These are phyloP conservation scores for Scorias spongiosa DNA, from an alignment of 2,329 filamentous ascomycete species.

Conservation along the genomic window DNA sequence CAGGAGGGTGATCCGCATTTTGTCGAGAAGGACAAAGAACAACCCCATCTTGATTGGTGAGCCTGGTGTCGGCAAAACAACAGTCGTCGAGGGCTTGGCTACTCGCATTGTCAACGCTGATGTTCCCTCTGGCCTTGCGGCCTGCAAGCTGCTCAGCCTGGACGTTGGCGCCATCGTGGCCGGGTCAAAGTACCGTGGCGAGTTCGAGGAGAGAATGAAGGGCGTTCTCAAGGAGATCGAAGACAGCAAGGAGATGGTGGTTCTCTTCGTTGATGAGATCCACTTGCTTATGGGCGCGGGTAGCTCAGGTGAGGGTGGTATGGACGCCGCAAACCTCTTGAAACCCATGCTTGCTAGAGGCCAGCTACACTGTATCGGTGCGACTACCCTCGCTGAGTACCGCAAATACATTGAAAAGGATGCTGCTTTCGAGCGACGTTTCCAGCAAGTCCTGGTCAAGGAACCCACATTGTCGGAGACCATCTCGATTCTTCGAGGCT, in stretches of 20 bases:
- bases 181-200: conserved; percentile 94
- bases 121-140: conserved; percentile 85
- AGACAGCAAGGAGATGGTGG: conserved; percentile 88
- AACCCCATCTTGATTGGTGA: conserved; percentile 97
- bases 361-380: conserved; percentile 94
- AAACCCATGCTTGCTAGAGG: conserved; percentile 97
- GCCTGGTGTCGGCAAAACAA: conserved; percentile 96
- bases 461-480: conserved; percentile 82
- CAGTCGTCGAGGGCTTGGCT: conserved; percentile 88
- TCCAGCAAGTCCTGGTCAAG: conserved; percentile 96
- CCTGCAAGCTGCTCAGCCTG: conserved; percentile 84
- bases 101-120: conserved; percentile 93
- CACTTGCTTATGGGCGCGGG: conserved; percentile 97
- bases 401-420: conserved; percentile 99
- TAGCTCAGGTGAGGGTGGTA: conserved; percentile 84
- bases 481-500: conserved; percentile 89
- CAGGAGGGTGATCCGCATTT: conserved; percentile 74
- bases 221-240: conserved; percentile 94
- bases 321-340: conserved; percentile 94
- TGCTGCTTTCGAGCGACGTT: conserved; percentile 90
- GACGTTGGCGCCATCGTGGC: conserved; percentile 92
- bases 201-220: conserved; percentile 99
- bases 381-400: conserved; percentile 88
- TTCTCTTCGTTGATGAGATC: conserved; percentile 97
- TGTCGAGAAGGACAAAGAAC: conserved; percentile 92